phyloP scores from a whole-genome alignment of 345 rosid genomes.

The Capsella bursapastoris region DNA sequence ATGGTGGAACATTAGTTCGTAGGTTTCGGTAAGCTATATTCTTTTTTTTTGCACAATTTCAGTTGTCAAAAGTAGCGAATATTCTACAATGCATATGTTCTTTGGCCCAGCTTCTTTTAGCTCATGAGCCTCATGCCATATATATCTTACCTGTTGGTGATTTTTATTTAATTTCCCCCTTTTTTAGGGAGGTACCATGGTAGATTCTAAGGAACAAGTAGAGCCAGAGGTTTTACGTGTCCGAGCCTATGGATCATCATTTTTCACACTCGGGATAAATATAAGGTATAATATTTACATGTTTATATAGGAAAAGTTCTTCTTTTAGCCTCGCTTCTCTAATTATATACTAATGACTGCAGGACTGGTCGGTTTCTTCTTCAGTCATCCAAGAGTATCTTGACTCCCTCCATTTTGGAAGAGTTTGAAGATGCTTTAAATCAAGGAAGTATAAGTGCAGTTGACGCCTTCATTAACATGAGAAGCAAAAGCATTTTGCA shows the following conservation, averaged over 20 bases:
- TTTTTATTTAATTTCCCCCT: neutral
- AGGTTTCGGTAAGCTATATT: slow-evolving; percentile 8
- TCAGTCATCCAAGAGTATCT: slow-evolving; percentile 70
- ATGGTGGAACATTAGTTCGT: slow-evolving; percentile 1
- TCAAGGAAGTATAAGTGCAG: slow-evolving; percentile 79
- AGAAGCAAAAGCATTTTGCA: slow-evolving; percentile 91
- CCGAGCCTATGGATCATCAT: slow-evolving; percentile 92
- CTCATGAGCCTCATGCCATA: neutral
- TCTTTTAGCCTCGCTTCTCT: neutral
- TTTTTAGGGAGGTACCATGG: slow-evolving; percentile 60
- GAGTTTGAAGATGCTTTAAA: slow-evolving; percentile 95
- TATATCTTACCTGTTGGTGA: neutral
- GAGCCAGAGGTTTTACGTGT: slow-evolving; percentile 78
- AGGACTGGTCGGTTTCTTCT: slow-evolving; percentile 94
- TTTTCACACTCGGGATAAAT: slow-evolving; percentile 86
- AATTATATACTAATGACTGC: slow-evolving; percentile 40
- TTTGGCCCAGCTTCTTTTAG: slow-evolving; percentile 17
- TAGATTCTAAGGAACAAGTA: slow-evolving; percentile 49
- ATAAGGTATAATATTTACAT: slow-evolving; percentile 58
- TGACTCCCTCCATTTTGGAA: slow-evolving; percentile 54
- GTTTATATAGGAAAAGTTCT: slow-evolving; percentile 4
- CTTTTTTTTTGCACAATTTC: neutral
- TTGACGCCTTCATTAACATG: slow-evolving; percentile 79
- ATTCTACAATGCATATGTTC: neutral
- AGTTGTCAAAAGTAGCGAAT: neutral